Evolutionary conservation across 1,284 basidiomycete species (phyloP).

Genomic region (Cutaneotrichosporon arboriforme): DNA sequence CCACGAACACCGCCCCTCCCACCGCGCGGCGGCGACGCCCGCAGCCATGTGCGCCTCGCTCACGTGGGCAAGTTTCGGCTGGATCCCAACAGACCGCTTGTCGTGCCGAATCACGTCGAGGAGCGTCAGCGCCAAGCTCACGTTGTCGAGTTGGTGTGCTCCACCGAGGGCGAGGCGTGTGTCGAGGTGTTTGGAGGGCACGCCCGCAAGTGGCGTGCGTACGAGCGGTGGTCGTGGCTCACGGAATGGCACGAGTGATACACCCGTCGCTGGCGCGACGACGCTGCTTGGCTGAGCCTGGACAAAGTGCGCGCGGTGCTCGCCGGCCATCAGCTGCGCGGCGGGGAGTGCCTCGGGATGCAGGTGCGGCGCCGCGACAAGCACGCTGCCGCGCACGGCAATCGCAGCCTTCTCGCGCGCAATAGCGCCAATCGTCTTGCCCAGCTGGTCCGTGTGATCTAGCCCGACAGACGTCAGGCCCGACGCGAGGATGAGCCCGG

Average conservation of each 20-base stretch:
- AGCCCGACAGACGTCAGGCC: conserved; percentile 80
- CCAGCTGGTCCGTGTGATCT: conserved; percentile 88
- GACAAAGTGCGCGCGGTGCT: conserved; percentile 30
- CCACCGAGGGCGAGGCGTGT: conserved; percentile 60
- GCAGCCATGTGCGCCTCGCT: conserved; percentile 52
- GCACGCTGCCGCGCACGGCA: conserved; percentile 61
- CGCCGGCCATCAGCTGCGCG: conserved; percentile 49
- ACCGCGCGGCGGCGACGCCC: conserved; percentile 61
- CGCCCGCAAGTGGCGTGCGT: conserved; percentile 15
- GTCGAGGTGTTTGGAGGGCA: conserved; percentile 9
- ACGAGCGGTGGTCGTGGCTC: conserved; percentile 19
- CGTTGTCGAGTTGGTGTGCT: conserved; percentile 73
- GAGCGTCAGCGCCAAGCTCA: conserved; percentile 63
- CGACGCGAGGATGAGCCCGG: conserved; percentile 65
- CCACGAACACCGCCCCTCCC: conserved; percentile 82
- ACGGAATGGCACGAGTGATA: conserved; percentile 34
- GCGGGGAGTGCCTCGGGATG: conserved; percentile 54
- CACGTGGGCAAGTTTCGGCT: conserved; percentile 46
- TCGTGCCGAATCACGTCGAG: conserved; percentile 59
- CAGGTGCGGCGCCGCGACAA: conserved; percentile 68
- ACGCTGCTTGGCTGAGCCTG: conserved; percentile 15
- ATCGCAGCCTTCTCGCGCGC: conserved; percentile 81
- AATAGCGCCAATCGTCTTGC: conserved; percentile 68
- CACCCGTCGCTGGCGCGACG: conserved; percentile 13
- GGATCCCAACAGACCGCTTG: conserved; percentile 37